These are phyloP conservation scores for Pythium sukuiense DNA, from an alignment of 352 stramenopile genomes.

Conservation along the genomic window DNA sequence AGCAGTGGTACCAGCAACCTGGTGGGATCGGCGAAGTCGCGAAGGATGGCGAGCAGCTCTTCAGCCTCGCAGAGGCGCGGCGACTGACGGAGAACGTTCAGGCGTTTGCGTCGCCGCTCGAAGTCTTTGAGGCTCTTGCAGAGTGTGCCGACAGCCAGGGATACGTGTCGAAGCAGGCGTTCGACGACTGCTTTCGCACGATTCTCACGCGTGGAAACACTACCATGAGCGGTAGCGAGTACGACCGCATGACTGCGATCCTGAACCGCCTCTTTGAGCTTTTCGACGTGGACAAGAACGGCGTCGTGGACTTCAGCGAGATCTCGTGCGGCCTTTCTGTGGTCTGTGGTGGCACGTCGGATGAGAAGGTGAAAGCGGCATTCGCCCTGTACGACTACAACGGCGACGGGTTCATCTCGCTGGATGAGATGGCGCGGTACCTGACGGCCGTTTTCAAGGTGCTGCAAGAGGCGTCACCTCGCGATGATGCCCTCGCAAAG, in stretches of 20 bases:
- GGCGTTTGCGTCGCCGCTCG: slow-evolving; percentile 63
- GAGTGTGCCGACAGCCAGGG: slow-evolving; percentile 70
- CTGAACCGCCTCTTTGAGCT: slow-evolving; percentile 78
- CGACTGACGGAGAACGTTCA: slow-evolving; percentile 75
- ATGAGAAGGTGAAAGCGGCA: slow-evolving; percentile 71
- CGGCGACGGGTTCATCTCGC: slow-evolving; percentile 79
- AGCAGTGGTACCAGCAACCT: slow-evolving; percentile 81
- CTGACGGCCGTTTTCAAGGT: slow-evolving; percentile 86
- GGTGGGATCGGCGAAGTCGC: slow-evolving; percentile 71
- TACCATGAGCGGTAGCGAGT: slow-evolving; percentile 45
- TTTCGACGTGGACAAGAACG: slow-evolving; percentile 87
- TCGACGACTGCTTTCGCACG: slow-evolving; percentile 78
- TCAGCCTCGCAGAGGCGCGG: slow-evolving; percentile 67
- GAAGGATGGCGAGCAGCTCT: slow-evolving; percentile 78
- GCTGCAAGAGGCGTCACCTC: slow-evolving; percentile 71
- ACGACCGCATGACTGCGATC: slow-evolving; percentile 72
- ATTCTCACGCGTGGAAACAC: slow-evolving; percentile 56
- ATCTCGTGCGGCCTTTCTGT: slow-evolving; percentile 84
- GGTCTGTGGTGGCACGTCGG: slow-evolving; percentile 77
- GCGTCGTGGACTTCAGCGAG: slow-evolving; percentile 83
- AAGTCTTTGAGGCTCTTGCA: slow-evolving; percentile 77
- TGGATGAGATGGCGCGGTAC: slow-evolving; percentile 85
- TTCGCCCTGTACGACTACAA: slow-evolving; percentile 89
- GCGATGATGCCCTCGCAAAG: slow-evolving; percentile 43
- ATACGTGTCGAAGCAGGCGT: slow-evolving; percentile 67